Percentiles rank a stretch among this genome's conserved stretches.
Evolutionary conservation across 352 stramenopile species (phyloP).

Genomic region (Albugo laibachii): DNA sequence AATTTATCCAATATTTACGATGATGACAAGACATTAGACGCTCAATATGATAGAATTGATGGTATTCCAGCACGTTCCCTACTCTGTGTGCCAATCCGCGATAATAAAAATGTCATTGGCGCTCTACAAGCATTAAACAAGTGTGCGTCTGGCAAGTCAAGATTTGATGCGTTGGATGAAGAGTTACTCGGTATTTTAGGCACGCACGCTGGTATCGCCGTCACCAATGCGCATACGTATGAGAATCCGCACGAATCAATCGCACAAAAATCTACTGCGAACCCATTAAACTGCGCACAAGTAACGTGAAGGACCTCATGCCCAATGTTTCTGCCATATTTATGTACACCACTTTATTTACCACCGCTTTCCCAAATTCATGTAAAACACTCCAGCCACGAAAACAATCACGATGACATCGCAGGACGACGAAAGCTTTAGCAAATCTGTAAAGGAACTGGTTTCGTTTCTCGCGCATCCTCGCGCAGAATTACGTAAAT

Average conservation of each 20-base stretch:
- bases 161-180: slow-evolving; percentile 75
- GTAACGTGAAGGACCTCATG: too few relatives aligned
- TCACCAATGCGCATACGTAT: slow-evolving; percentile 73
- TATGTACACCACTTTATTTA: slow-evolving; percentile 2
- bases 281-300: too few relatives aligned
- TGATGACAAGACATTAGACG: slow-evolving; percentile 81
- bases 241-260: slow-evolving; percentile 9
- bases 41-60: slow-evolving; percentile 78
- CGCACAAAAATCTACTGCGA: slow-evolving; percentile 2
- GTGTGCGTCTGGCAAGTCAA: slow-evolving; percentile 32
- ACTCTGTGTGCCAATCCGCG: slow-evolving; percentile 79
- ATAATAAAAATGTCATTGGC: slow-evolving; percentile 62
- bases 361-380: neutral
- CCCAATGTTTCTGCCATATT: too few relatives aligned
- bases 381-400: neutral
- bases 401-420: too few relatives aligned
- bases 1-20: slow-evolving; percentile 87
- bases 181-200: slow-evolving; percentile 76
- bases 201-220: slow-evolving; percentile 63
- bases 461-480: slow-evolving; percentile 64
- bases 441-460: slow-evolving; percentile 62
- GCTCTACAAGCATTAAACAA: slow-evolving; percentile 85
- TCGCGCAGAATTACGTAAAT: slow-evolving; percentile 71
- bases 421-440: too few relatives aligned
- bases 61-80: slow-evolving; percentile 84